Percentiles rank a stretch among this genome's conserved stretches.
phyloP scores from a whole-genome alignment of 352 stramenopile species.

The Phytopythium delawarense region DNA sequence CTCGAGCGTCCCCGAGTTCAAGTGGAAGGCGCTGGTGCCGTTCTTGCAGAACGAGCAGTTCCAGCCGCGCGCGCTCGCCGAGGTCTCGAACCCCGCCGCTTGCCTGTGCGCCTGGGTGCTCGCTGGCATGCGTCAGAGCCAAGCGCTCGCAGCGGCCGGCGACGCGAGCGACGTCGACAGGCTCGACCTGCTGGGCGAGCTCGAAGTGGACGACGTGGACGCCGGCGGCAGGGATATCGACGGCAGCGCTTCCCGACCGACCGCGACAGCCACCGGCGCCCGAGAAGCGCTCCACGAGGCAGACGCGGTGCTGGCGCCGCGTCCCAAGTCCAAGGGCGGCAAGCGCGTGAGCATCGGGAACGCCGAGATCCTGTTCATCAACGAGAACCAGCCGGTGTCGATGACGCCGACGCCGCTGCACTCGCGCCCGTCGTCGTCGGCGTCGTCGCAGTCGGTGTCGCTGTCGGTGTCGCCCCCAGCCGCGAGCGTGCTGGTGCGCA shows the following conservation, averaged over 20 bases:
- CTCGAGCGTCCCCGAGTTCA: slow-evolving; percentile 44
- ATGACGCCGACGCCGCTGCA: slow-evolving; percentile 10
- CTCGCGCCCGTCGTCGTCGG: slow-evolving; percentile 12
- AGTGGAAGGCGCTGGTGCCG: slow-evolving; percentile 66
- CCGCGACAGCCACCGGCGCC: slow-evolving; percentile 5
- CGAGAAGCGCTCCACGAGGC: slow-evolving; percentile 3
- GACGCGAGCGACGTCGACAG: slow-evolving; percentile 36
- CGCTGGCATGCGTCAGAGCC: slow-evolving; percentile 33
- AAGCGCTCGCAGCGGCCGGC: slow-evolving; percentile 11
- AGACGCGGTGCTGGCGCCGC: slow-evolving; percentile 9
- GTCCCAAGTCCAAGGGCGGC: slow-evolving; percentile 21
- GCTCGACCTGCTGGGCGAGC: slow-evolving; percentile 44
- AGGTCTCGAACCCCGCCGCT: slow-evolving; percentile 43
- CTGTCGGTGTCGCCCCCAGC: background rate
- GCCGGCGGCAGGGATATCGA: slow-evolving; percentile 4
- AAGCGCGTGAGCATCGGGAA: slow-evolving; percentile 67
- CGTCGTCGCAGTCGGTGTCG: slow-evolving; percentile 5
- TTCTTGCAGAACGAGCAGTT: slow-evolving; percentile 76
- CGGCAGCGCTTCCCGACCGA: background rate
- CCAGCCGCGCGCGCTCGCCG: slow-evolving; percentile 51
- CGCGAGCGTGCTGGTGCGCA: slow-evolving; percentile 40
- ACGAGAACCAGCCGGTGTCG: slow-evolving; percentile 58
- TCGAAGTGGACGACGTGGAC: slow-evolving; percentile 48
- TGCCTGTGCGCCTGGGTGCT: slow-evolving; percentile 70
- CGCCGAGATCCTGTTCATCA: slow-evolving; percentile 66